Percentiles rank a stretch among this genome's conserved stretches.
Evolutionary conservation across 192 early-diverging fungal genomes (phyloP).

Genomic region (Coemansia sp.): DNA sequence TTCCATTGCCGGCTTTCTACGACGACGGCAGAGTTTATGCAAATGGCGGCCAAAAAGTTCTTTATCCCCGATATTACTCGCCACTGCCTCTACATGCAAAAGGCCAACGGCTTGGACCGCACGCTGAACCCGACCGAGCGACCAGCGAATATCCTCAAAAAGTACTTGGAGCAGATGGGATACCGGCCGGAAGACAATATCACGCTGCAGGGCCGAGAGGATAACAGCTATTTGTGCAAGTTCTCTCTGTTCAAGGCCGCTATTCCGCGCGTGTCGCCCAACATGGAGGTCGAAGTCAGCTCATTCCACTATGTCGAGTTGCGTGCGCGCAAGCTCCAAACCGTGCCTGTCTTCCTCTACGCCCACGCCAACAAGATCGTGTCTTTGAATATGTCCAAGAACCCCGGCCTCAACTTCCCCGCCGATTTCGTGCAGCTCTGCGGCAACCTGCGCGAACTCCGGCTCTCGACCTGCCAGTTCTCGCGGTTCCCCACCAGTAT

Average conservation of each 20-base stretch:
- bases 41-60: constrained; percentile 78
- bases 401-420: constrained; percentile 79
- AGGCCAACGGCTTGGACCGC: constrained; percentile 65
- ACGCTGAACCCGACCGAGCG: constrained; percentile 67
- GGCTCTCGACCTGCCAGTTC: constrained; percentile 72
- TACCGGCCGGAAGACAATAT: constrained; percentile 77
- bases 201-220: constrained; percentile 78
- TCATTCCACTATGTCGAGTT: constrained; percentile 70
- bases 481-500: constrained; percentile 68
- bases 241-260: constrained; percentile 70
- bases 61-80: constrained; percentile 72
- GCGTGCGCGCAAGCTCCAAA: constrained; percentile 70
- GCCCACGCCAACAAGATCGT: constrained; percentile 70
- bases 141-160: constrained; percentile 74
- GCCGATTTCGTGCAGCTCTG: constrained; percentile 82
- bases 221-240: constrained; percentile 83
- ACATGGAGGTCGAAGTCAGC: constrained; percentile 55
- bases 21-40: constrained; percentile 73
- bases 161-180: constrained; percentile 74
- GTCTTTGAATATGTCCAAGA: constrained; percentile 80
- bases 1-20: constrained; percentile 70
- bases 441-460: constrained; percentile 63
- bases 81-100: constrained; percentile 50
- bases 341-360: constrained; percentile 78
- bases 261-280: constrained; percentile 55